Base-by-base conservation (phyloP, 2,329 filamentous ascomycete species). In the Diaporthe aspalathi region DNA sequence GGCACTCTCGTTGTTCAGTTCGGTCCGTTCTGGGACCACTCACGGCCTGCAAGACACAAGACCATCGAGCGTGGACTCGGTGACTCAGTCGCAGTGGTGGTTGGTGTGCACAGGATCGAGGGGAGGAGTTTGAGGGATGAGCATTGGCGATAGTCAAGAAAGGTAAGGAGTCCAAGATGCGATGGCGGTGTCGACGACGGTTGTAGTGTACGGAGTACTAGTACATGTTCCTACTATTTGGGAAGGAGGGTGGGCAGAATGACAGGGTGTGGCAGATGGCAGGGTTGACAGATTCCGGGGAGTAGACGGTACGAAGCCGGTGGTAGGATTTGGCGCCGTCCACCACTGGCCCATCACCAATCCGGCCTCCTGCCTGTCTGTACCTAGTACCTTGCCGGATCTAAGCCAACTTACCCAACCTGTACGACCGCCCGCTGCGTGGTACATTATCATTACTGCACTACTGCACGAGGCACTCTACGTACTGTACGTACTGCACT, bases 381-480 rank as follows among this genome's bases (percentile, higher is more conserved):
- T 65, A 50, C 60, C 60, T 22, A 38, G 60, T 65, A 65, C 60
- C 11, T 50, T 29, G 27, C 32, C 11, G 29, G 29, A 65, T 65
- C 45, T 50, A 50, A 50, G 50, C 43, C 49, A n/a, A 49, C 57
- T 60, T 60, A 43, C 54, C 54, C 14, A 60, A 43, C 54, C 8
- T 45, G 40, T 62, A 62, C 56, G 17, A 45, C 56, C 40, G 20
- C 27, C 11, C 12, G 27, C 27, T 14, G n/a, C 20, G 20, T 5
- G 32, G 22, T 49, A 27, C 53, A 22, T 20, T 32, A 8, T 5
- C 5, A 32, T n/a, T n/a, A n/a, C n/a, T n/a, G n/a, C n/a, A 32
- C 32, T 5, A 32, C 32, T 8, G 40, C 52, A 24, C 45, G n/a
- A n/a, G n/a, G 5, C 32, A 9, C 9, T 9, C 32, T 35, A 5